Evolutionary conservation across 306 rosid species (phyloP), one percentile per base, ranked within the genome.

Genomic region (Arachis stenosperma): DNA sequence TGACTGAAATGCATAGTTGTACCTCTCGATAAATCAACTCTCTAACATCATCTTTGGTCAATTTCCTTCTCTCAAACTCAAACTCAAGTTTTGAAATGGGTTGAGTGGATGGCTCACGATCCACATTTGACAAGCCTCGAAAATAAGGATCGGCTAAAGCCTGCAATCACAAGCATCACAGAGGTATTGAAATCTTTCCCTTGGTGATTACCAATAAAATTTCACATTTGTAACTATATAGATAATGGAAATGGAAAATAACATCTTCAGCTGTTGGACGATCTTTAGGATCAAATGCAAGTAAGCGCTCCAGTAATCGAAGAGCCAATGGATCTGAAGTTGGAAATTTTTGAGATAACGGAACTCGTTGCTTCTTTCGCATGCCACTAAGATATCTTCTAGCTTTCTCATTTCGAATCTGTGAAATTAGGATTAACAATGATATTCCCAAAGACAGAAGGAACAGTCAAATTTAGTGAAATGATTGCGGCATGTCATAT

Each of bases 361-460:
- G 88, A 85, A 94, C 85, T 36, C 91, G 89, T 85, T 81, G 91
- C 70, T 94, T 94, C 79, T 83, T 94, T 77, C 91, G 76, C 99
- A 94, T 94, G 91, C 70, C 83, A 60, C 84, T 75, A 69, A 94
- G 95, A 67, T 94, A 94, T 85, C 99, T 88, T 78, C 91, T 87
- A 60, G 99, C 99, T 81, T 94, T 94, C 84, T 94, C 99, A 84
- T 94, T 94, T 65, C 99, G 91, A 80, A 94, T 94, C 99, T 94
- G 81, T 86, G 75, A 70, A 36, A 66, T 62, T 48, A 75, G 40
- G 6, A 78, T 65, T 62, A 69, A 75, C 7, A 71, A 74, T 14
- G 44, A 68, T 73, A 74, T 43, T 40, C 5, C 5, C 9, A 47
- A 48, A 48, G 2, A 61, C 15, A 13, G 12, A 6, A 70, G 61